A percentile compares a stretch with the other conserved stretches of the same genome.
phyloP scores from a whole-genome alignment of 768 basidiomycete genomes.

The Mycena leptocephala region DNA sequence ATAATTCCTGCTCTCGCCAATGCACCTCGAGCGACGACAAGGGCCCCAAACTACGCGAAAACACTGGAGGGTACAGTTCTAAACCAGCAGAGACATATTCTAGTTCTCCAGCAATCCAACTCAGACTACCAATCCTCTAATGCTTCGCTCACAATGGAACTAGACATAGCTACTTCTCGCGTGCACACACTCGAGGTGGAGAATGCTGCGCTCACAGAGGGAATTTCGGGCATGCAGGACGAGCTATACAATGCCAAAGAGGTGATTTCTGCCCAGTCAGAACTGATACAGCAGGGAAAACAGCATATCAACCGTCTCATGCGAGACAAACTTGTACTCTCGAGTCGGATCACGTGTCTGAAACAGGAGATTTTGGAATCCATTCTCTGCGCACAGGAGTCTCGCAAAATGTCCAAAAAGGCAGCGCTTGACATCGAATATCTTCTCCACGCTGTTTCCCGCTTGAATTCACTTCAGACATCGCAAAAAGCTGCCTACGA shows the following conservation, averaged over 20 bases:
- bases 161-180: neutral
- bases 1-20: neutral
- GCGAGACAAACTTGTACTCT: neutral
- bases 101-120: neutral
- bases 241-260: neutral
- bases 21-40: neutral
- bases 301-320: neutral
- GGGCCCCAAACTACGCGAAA: neutral
- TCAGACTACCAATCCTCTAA: neutral
- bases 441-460: neutral
- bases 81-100: neutral
- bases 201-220: too few species aligned
- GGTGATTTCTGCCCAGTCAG: neutral
- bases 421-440: neutral
- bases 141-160: neutral
- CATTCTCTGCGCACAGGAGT: neutral
- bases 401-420: neutral
- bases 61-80: too few species aligned
- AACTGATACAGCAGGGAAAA: neutral
- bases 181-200: neutral
- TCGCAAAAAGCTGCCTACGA: neutral
- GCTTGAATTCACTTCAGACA: neutral
- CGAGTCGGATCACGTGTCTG: neutral
- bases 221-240: neutral
- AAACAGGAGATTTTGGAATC: neutral